Percentiles rank a stretch among this genome's conserved stretches.
phyloP scores from a whole-genome alignment of 169 alveolate genomes.

The Toxoplasma gondii region DNA sequence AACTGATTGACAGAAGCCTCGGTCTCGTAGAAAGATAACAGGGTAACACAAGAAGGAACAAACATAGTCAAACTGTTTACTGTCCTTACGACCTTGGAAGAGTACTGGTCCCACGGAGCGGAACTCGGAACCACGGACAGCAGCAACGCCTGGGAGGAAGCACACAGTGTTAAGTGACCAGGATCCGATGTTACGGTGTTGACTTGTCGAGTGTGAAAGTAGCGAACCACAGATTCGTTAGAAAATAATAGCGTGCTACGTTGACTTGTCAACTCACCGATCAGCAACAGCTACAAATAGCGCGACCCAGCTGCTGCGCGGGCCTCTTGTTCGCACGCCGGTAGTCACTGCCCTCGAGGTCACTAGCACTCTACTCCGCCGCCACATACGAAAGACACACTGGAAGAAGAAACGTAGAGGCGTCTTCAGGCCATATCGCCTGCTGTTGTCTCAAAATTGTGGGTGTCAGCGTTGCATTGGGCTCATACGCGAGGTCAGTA shows the following conservation, averaged over 20 bases:
- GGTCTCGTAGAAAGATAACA: neutral
- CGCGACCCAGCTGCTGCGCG: too few relatives aligned
- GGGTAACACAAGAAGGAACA: neutral
- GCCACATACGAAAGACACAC: neutral
- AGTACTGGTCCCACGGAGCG: neutral
- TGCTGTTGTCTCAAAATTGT: neutral
- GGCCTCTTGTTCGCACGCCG: too few relatives aligned
- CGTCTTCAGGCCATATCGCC: neutral
- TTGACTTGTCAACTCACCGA: too few relatives aligned
- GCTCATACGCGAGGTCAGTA: neutral
- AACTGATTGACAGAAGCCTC: too few relatives aligned
- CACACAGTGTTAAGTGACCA: too few relatives aligned
- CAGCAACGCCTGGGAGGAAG: too few relatives aligned
- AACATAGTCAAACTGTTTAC: neutral
- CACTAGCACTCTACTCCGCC: neutral
- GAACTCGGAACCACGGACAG: too few relatives aligned
- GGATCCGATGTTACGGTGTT: too few relatives aligned
- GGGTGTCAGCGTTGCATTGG: neutral
- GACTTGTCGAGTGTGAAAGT: too few relatives aligned
- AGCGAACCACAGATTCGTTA: too few relatives aligned
- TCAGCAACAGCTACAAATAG: too few relatives aligned
- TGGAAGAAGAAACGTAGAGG: neutral
- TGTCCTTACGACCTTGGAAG: neutral
- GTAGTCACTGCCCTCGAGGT: neutral
- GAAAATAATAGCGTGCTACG: too few relatives aligned